These are phyloP conservation scores for Acer negundo DNA, from an alignment of 345 rosid genomes.

Conservation along the genomic window DNA sequence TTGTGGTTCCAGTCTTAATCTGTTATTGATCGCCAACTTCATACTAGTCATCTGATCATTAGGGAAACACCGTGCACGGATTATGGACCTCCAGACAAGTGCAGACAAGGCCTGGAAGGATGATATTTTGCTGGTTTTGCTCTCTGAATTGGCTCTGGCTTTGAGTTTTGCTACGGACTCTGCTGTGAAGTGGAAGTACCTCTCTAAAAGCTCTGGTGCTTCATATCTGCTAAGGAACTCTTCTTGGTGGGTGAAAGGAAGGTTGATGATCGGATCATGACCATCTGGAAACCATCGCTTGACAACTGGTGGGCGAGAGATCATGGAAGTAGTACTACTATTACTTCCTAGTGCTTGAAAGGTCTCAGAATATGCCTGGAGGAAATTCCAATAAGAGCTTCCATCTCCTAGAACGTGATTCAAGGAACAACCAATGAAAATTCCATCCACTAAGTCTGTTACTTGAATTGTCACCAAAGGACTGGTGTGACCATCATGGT, in stretches of 20 bases:
- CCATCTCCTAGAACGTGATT: conserved; percentile 72
- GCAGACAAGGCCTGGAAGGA: conserved; percentile 75
- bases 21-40: conserved; percentile 49
- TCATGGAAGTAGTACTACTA: conserved; percentile 16
- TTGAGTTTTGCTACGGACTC: conserved; percentile 55
- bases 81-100: conserved; percentile 63
- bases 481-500: conserved; percentile 56
- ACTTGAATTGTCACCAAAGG: conserved; percentile 62
- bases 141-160: conserved; percentile 48
- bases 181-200: conserved; percentile 62
- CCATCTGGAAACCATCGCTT: conserved; percentile 65
- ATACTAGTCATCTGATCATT: conserved; percentile 42
- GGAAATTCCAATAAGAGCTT: conserved; percentile 68
- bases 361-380: conserved; percentile 63
- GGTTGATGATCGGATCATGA: conserved; percentile 37
- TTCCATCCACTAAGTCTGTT: conserved; percentile 63
- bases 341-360: conserved; percentile 42
- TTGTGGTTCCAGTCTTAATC: conserved; percentile 56
- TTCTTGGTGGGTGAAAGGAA: conserved; percentile 47
- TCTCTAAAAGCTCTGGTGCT: conserved; percentile 51
- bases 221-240: conserved; percentile 49
- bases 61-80: conserved; percentile 40
- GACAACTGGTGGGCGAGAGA: conserved; percentile 48
- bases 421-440: conserved; percentile 69
- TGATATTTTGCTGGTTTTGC: conserved; percentile 52